These are phyloP conservation scores for Mariannaea elegans DNA, from an alignment of 2,329 filamentous ascomycete genomes.

Conservation along the genomic window DNA sequence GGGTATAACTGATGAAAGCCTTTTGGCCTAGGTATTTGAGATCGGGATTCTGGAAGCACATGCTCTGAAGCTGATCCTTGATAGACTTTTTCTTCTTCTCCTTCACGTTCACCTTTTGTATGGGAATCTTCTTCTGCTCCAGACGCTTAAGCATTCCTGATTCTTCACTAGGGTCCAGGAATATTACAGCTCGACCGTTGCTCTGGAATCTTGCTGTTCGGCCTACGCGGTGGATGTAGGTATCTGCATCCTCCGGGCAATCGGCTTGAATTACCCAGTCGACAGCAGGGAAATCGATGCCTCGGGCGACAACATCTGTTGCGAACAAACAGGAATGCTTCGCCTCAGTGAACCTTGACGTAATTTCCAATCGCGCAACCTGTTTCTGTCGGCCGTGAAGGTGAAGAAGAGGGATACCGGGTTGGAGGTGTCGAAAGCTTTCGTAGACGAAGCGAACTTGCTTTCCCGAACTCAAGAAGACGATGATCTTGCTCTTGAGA, in stretches of 20 bases:
- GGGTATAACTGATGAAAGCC: slow-evolving; percentile 89
- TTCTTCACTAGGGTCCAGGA: slow-evolving; percentile 92
- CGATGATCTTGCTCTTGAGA: slow-evolving; percentile 92
- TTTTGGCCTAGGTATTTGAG: slow-evolving; percentile 97
- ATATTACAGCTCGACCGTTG: slow-evolving; percentile 86
- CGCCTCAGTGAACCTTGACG: slow-evolving; percentile 80
- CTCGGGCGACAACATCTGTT: slow-evolving; percentile 93
- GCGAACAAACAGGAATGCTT: slow-evolving; percentile 91
- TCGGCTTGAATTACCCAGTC: slow-evolving; percentile 99
- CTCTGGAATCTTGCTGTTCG: slow-evolving; percentile 94
- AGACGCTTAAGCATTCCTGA: slow-evolving; percentile 87
- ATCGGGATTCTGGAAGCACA: slow-evolving; percentile 95
- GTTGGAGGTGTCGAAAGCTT: slow-evolving; percentile 89
- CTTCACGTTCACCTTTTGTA: slow-evolving; percentile 86
- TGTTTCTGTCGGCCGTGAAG: slow-evolving; percentile 96
- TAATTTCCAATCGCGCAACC: slow-evolving; percentile 86
- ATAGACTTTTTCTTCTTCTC: slow-evolving; percentile 91
- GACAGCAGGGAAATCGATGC: slow-evolving; percentile 94
- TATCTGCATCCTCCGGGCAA: slow-evolving; percentile 95
- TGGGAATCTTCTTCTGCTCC: slow-evolving; percentile 87
- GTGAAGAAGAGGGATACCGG: slow-evolving; percentile 91
- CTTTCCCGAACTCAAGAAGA: slow-evolving; percentile 95
- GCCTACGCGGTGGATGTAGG: slow-evolving; percentile 96
- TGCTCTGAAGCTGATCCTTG: slow-evolving; percentile 84
- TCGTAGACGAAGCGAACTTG: slow-evolving; percentile 97